These are phyloP conservation scores for Exophiala calicioides DNA, from an alignment of 2,329 filamentous ascomycete species.

Conservation along the genomic window DNA sequence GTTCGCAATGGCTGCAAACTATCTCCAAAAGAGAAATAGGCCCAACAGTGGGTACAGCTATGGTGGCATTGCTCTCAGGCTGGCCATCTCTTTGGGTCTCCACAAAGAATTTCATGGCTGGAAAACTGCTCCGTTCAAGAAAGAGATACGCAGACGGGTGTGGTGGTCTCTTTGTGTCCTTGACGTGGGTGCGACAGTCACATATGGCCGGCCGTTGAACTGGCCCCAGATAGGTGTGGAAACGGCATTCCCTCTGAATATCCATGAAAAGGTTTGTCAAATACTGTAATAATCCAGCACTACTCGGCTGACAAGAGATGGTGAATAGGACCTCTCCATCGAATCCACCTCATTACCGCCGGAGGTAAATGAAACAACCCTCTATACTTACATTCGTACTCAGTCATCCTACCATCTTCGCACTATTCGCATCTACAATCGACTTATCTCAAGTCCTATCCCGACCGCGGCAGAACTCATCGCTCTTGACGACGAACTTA, in stretches of 20 bases:
- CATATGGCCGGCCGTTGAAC: conserved; percentile 51
- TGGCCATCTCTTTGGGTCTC: conserved; percentile 53
- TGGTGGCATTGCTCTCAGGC: conserved; percentile 52
- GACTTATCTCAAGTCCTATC: conserved; percentile 45
- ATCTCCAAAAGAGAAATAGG: conserved; percentile 54
- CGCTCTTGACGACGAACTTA: conserved; percentile 40
- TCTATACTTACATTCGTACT: conserved; percentile 47
- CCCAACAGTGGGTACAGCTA: conserved; percentile 57
- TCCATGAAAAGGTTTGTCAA: conserved; percentile 23
- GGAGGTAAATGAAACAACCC: conserved; percentile 42
- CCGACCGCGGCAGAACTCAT: conserved; percentile 45
- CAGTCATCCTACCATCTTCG: conserved; percentile 46
- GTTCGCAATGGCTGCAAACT: conserved; percentile 51
- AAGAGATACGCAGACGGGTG: conserved; percentile 43
- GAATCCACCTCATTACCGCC: conserved; percentile 40
- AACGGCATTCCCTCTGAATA: conserved; percentile 24
- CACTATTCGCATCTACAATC: conserved; percentile 48
- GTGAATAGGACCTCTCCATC: conserved; percentile 32
- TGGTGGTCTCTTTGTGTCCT: conserved; percentile 62
- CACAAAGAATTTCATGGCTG: conserved; percentile 53
- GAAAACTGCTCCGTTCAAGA: conserved; percentile 47
- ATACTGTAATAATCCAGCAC: neutral
- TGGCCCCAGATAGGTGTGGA: conserved; percentile 44
- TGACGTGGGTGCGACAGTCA: conserved; percentile 55
- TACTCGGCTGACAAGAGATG: neutral